Base-by-base conservation (phyloP, 352 stramenopile genomes). In the Pythium rhizo-oryzae region DNA sequence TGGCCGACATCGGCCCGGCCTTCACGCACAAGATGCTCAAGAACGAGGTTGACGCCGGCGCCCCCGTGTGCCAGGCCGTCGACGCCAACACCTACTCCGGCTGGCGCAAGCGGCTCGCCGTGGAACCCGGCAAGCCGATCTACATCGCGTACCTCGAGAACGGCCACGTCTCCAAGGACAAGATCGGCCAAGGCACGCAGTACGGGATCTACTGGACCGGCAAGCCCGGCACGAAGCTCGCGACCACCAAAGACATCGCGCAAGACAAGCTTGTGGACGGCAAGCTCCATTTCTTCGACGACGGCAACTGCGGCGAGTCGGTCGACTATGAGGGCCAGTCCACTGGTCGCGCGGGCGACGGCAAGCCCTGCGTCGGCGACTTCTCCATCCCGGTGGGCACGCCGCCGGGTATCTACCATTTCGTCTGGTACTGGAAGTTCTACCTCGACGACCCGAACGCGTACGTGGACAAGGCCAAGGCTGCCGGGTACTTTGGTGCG, bases 401-500 rank as follows among this genome's bases (percentile, higher is more conserved):
- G 0, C 21, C 74, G 11, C 66, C 80, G 1, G 82, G 82, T 18
- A 72, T 83, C 43, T 91, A 88, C 70, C 82, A 84, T 35, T 82
- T 89, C 67, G 82, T 91, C 11, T 91, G 82, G 82, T 89, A 84
- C 64, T 91, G 82, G 82, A 87, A 80, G 49, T 90, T 87, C 62
- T 90, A 84, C 68, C 59, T 87, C 7, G 76, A 87, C 35, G 62
- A 88, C 51, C 67, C 49, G 39, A 70, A 75, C 50, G 65, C 62
- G 2, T 90, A 90, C 57, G 71, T 85, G 6, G 82, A 90, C 54
- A 76, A 85, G 54, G 59, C 69, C 8, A 73, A 75, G 33, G 80
- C 80, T 4, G 76, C 72, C 30, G 80, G 82, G 6, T 90, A 90
- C 71, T 89, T 87, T 78, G 82, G 80, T 11, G 82, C 82, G 11